Evolutionary conservation across 805 yeast genomes (phyloP), one percentile per base, ranked within the genome.

Genomic region (Kodamaea hsintzibuensis): DNA sequence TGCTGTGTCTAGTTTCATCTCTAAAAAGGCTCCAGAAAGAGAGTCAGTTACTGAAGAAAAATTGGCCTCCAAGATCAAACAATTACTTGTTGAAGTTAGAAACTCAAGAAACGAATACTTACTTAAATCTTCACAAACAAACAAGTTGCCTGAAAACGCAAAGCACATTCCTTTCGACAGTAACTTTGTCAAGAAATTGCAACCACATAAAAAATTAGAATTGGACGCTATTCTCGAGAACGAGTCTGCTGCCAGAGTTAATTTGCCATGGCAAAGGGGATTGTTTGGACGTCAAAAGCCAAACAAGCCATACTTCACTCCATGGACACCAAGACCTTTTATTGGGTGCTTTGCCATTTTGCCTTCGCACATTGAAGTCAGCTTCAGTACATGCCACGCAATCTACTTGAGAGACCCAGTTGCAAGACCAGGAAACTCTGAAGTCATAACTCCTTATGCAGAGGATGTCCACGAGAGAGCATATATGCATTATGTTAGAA

Each of bases 361-460:
- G 64, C 99, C 99, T 27, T 86, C 89, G 58, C 98, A 95, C 71
- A 76, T 95, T 52, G 98, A 95, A 74, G 76, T 95, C 45, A 89
- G 96, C 18, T 93, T 89, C 71, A 82, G 82, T 57, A 91, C 98
- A 4, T 93, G 98, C 69, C 97, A 92, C 69, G 98, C 97, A 4
- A 88, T 95, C n/a, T 95, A 93, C 71, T 74, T 95, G 70, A 87
- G 98, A 73, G 96, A 95, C 70, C 99, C 99, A 13, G 91, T 95
- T 49, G 96, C 98, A 12, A 84, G 98, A 70, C 97, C 98, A 6
- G 98, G 97, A 54, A 92, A 89, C 67, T 88, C 97, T 33, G 99
- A 95, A 77, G 96, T 95, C 55, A 89, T 95, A 58, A 79, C 97
- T 53, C 99, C 99, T 52, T 90, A 87, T 71, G 85, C 86, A 39